Base-by-base conservation (phyloP, 2,329 filamentous ascomycete species). In the Decorospora gaudefroyi region DNA sequence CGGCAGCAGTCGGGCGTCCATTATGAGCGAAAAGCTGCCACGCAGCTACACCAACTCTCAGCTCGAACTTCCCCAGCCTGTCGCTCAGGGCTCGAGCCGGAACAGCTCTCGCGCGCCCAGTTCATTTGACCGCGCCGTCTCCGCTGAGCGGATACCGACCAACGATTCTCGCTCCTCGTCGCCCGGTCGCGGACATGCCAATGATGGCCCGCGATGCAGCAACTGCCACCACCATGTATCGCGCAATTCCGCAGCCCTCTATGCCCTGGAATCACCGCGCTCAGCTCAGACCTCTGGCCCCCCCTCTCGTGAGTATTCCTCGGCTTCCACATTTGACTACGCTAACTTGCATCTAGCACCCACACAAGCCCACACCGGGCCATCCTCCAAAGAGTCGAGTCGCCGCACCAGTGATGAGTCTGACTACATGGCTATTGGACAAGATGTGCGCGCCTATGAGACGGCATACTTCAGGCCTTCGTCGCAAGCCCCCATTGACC, bases 41-140 rank as follows among this genome's bases (percentile, higher is more conserved):
- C 61, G 51, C 21, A 65, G 59, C 56, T 48, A 57, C 47, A 64
- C 63, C 53, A 64, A 54, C 49, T 67, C 65, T 1, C 61, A 67
- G 29, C 56, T 68, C 26, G 63, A 68, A 37, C 52, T 69, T 4
- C 65, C 67, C 12, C 61, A 62, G 33, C 51, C 57, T 28, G 61
- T 57, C 6, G 38, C 59, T 11, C 49, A 61, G 21, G 64, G 54
- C 22, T 64, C 68, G n/a, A 71, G 68, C 42, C 66, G 62, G 27
- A 53, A 59, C 30, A 69, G 66, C 35, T 69, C 67, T 12, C 57
- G 57, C 22, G 61, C 62, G 9, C 61, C 64, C 8, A 72, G 64
- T 46, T 69, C 65, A 12, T 72, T 69, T 35, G 69, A 73, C 53
- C 62, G 65, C 29, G 65, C 69, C 11, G 65, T 68, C 17, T 67